These are phyloP conservation scores for Sporothrix mexicana DNA, from an alignment of 2,329 filamentous ascomycete genomes.

Conservation along the genomic window DNA sequence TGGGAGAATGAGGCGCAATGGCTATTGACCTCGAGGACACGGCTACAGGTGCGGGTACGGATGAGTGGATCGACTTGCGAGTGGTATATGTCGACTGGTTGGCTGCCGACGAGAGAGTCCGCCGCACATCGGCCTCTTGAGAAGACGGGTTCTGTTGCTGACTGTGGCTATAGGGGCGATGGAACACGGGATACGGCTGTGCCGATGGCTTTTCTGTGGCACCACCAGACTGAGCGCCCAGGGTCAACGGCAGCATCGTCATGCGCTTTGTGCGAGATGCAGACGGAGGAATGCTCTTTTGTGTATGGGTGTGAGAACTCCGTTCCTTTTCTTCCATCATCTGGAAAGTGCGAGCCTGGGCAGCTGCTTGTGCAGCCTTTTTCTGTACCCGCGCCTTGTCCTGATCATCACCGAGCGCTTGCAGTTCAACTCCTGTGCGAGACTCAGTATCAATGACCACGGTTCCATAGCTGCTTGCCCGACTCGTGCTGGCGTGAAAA, in stretches of 20 bases:
- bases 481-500: not conserved
- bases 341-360: constrained; percentile 29
- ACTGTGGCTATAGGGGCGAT: constrained; percentile 31
- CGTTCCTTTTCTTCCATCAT: constrained; percentile 31
- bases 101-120: not conserved
- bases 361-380: constrained; percentile 28
- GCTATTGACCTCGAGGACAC: not conserved
- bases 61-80: constrained; percentile 31
- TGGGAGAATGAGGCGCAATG: not conserved
- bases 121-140: not conserved
- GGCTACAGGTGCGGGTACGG: not conserved
- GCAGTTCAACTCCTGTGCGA: not conserved
- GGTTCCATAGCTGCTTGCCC: not conserved
- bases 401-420: not conserved
- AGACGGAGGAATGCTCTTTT: constrained; percentile 5
- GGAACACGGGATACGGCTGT: constrained; percentile 32
- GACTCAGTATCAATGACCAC: not conserved
- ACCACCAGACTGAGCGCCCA: constrained; percentile 8
- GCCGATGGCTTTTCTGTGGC: not conserved
- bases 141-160: not conserved
- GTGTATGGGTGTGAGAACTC: not conserved
- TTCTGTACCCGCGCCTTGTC: not conserved
- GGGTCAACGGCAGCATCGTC: not conserved
- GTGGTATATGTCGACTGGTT: constrained; percentile 26
- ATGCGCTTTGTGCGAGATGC: not conserved